Evolutionary conservation across 192 early-diverging fungal genomes (phyloP), one percentile per base, ranked within the genome.

Genomic region (Jimgerdemannia lactiflua): DNA sequence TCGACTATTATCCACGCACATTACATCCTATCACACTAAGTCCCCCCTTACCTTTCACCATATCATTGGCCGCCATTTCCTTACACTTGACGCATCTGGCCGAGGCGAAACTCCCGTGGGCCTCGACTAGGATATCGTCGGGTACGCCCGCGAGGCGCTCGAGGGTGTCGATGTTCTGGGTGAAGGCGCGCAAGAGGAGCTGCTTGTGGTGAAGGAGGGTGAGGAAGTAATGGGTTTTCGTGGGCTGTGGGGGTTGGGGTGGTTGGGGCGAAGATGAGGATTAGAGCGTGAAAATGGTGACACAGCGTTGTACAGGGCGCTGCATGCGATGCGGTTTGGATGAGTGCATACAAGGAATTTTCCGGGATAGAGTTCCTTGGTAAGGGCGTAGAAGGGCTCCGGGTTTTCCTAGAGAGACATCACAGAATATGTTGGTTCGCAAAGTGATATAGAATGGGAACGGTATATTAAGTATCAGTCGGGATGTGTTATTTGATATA

Each of bases 121-220:
- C 97, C 73, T 98, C 96, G 4, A 99, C 92, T 4, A 99, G 73
- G 19, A 84, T 78, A 4, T 91, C 86, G 20, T 86, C 82, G 10
- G 83, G 81, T 8, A 98, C 76, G 9, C 96, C 96, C 6, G 96
- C 92, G 0, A 93, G 75, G 7, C 94, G 89, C 82, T 99, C 98
- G 17, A 99, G 81, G 8, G 92, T 95, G 84, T 99, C 98, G 72
- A 99, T 97, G 79, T 99, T 99, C 80, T 99, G 98, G 29, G 97
- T 98, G 79, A 94, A 98, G 70, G 94, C 92, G 40, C 95, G 82
- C 41, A 92, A 84, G 17, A 99, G 86, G 40, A 94, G 20, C 0
- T 89, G 84, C 71, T 92, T 90, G 40, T 94, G 79, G n/a, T 85
- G 86, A 40, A 99, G 77, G 59, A 96, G 86, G 11, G 85, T 87